Evolutionary conservation across 805 yeast species (phyloP).

Genomic region (Komagataella ulmi): DNA sequence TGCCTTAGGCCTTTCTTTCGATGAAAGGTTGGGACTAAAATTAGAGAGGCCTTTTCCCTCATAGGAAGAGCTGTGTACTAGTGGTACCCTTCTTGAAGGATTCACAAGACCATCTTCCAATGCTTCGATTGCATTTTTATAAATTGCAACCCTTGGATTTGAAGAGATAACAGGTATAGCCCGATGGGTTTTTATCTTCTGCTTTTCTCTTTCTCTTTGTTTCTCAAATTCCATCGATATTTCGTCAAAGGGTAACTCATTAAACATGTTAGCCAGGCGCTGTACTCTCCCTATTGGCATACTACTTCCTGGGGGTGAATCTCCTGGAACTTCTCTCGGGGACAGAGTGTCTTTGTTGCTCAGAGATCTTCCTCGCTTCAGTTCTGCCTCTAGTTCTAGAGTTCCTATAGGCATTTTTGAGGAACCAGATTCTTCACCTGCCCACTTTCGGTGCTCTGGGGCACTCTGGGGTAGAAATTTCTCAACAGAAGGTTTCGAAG

Average conservation of each 20-base stretch:
- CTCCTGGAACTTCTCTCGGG: slow-evolving; percentile 2
- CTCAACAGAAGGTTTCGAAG: not conserved
- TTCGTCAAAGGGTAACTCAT: slow-evolving; percentile 67
- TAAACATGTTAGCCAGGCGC: slow-evolving; percentile 53
- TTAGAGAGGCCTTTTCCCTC: not conserved
- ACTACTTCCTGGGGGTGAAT: slow-evolving; percentile 2
- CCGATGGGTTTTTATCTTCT: slow-evolving; percentile 39
- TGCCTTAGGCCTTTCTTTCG: not conserved
- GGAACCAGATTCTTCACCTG: not conserved
- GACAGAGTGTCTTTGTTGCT: not conserved
- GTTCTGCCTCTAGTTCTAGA: not conserved
- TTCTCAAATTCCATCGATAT: slow-evolving; percentile 75
- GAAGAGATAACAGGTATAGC: slow-evolving; percentile 63
- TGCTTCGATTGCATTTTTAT: slow-evolving; percentile 79
- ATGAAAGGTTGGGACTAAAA: not conserved
- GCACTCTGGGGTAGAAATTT: not conserved
- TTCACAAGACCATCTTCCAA: slow-evolving; percentile 35
- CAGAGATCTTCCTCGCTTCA: not conserved
- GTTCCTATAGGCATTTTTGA: not conserved
- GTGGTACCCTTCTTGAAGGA: slow-evolving; percentile 2
- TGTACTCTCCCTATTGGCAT: slow-evolving; percentile 31
- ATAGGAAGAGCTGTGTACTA: not conserved
- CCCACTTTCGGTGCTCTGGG: not conserved
- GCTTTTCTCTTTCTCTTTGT: slow-evolving; percentile 72
- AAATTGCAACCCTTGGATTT: slow-evolving; percentile 84